These are phyloP conservation scores for Halophytophthora batemanensis DNA, from an alignment of 352 stramenopile species.

Conservation along the genomic window DNA sequence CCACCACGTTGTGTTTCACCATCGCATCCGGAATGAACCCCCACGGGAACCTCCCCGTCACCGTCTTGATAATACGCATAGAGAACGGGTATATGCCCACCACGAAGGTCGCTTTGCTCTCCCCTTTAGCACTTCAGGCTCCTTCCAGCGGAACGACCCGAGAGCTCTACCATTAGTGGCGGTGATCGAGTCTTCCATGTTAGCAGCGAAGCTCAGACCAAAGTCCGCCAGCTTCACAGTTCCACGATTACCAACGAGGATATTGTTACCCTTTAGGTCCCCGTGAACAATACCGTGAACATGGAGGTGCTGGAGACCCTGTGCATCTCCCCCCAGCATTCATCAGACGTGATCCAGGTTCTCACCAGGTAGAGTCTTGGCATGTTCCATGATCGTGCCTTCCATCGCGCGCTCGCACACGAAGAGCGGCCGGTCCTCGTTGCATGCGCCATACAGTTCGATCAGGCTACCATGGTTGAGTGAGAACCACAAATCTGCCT, in stretches of 20 bases:
- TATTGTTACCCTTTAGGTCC: slow-evolving; percentile 28
- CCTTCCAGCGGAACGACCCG: slow-evolving; percentile 20
- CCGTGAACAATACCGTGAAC: background rate
- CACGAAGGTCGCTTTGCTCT: slow-evolving; percentile 10
- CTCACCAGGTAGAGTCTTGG: background rate
- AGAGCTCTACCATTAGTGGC: background rate
- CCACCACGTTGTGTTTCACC: slow-evolving; percentile 2
- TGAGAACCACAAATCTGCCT: too few relatives aligned
- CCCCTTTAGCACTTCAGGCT: slow-evolving; percentile 9
- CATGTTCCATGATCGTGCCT: too few relatives aligned
- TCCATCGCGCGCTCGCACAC: slow-evolving; percentile 10
- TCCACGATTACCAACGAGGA: slow-evolving; percentile 1
- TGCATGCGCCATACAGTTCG: slow-evolving; percentile 25
- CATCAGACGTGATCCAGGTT: background rate
- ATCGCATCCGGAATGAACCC: slow-evolving; percentile 1
- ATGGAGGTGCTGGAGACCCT: too few relatives aligned
- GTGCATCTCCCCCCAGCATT: too few relatives aligned
- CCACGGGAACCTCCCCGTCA: slow-evolving; percentile 13
- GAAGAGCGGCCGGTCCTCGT: slow-evolving; percentile 15
- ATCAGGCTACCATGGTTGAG: slow-evolving; percentile 28
- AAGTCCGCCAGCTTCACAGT: slow-evolving; percentile 19
- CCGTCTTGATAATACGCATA: slow-evolving; percentile 1
- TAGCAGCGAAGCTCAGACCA: slow-evolving; percentile 19
- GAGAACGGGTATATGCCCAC: slow-evolving; percentile 17
- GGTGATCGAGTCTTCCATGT: background rate